Evolutionary conservation across 768 basidiomycete species (phyloP), one percentile per base, ranked within the genome.

Genomic region (Xanthoconium purpureum): DNA sequence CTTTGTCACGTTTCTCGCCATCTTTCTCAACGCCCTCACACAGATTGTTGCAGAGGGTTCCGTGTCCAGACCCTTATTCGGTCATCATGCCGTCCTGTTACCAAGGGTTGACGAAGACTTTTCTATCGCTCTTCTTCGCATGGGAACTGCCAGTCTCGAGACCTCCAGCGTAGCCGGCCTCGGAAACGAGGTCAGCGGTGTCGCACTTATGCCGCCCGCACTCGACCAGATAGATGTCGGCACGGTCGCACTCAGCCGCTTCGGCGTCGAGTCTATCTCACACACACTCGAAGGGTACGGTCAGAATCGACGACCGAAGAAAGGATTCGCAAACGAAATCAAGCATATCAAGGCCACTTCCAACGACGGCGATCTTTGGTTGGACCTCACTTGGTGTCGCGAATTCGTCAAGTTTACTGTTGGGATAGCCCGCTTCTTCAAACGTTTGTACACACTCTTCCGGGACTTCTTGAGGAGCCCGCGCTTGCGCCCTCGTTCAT

Each of bases 111-210:
- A 90, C 38, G 88, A 90, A 67, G 88, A 89, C 65, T 90, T 87
- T 69, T 81, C 83, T 7, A 78, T 89, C 20, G 80, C 85, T 3
- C 75, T 91, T 38, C 75, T 91, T 42, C 82, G 89, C 20, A 75
- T 89, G 18, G 88, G 88, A 18, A 86, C 86, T 1, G 88, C 87
- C 5, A 87, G 85, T 59, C 75, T 91, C 47, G 89, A 91, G 66
- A 84, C 87, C 0, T 89, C 88, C 0, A 84, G 83, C 45, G 75
- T 87, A 11, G 77, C 82, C 24, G 89, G 89, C 3, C 78, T 88
- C 66, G 84, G 85, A 1, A 89, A 91, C 62, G 88, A 91, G 68
- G 84, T 90, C 13, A 82, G 83, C 8, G 74, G 79, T 6, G 76
- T 90, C 47, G 61, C 71, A 13, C 47, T 73, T 36, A 59, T 52